Percentiles rank a stretch among this genome's conserved stretches.
phyloP scores from a whole-genome alignment of 805 yeast species.

The Isabelozyma pseudorhagii region DNA sequence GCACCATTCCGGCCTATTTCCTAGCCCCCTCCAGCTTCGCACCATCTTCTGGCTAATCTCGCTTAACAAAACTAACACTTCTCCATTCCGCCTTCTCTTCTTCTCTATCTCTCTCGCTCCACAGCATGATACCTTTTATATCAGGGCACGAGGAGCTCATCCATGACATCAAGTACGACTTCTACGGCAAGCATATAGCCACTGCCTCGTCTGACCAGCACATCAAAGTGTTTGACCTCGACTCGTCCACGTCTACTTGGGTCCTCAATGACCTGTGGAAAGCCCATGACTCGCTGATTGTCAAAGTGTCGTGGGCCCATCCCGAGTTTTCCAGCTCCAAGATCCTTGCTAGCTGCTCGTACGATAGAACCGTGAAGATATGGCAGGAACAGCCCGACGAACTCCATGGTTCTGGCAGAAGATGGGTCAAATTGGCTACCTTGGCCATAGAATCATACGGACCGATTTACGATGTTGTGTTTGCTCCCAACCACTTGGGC shows the following conservation, averaged over 20 bases:
- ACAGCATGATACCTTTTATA: conserved; percentile 59
- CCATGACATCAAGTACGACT: conserved; percentile 88
- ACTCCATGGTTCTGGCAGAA: conserved; percentile 68
- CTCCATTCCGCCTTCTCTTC: background rate
- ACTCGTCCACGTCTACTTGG: conserved; percentile 70
- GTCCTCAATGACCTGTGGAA: conserved; percentile 84
- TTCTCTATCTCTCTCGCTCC: background rate
- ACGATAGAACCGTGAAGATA: conserved; percentile 81
- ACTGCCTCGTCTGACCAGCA: conserved; percentile 96
- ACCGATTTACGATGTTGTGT: conserved; percentile 83
- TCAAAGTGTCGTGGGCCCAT: conserved; percentile 85
- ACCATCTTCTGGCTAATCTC: background rate
- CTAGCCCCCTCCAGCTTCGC: background rate
- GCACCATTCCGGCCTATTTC: too few species aligned
- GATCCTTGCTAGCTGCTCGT: conserved; percentile 81
- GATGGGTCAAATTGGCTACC: conserved; percentile 77
- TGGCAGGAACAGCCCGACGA: conserved; percentile 91
- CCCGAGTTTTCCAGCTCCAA: conserved; percentile 82
- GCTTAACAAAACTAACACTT: background rate
- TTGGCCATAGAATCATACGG: conserved; percentile 79
- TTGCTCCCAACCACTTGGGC: conserved; percentile 84
- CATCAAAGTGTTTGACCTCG: conserved; percentile 81
- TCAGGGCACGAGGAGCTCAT: conserved; percentile 93
- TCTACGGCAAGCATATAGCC: conserved; percentile 88
- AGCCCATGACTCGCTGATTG: conserved; percentile 89